phyloP scores from a whole-genome alignment of 2,329 filamentous ascomycete species.

The Cytospora chrysosperma region DNA sequence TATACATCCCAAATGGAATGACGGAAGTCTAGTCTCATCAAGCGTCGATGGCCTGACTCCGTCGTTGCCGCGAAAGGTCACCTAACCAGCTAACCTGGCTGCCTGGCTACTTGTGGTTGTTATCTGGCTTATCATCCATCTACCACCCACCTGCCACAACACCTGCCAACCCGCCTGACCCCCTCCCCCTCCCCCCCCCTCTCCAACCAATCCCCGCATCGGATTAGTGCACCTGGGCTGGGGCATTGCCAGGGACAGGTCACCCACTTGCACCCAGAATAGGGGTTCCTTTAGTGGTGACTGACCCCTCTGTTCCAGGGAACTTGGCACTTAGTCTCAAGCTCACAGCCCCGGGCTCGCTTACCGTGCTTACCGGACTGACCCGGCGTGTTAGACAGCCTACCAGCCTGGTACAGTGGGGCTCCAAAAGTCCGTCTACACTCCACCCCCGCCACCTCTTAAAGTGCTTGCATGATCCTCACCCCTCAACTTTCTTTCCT shows the following conservation, averaged over 20 bases:
- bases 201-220: constrained; percentile 10
- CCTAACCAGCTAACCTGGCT: background rate
- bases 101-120: constrained; percentile 19
- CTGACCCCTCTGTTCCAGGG: constrained; percentile 11
- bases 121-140: constrained; percentile 15
- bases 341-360: background rate
- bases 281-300: background rate
- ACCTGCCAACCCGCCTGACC: background rate
- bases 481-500: too few species aligned
- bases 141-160: background rate
- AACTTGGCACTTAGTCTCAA: constrained; percentile 6
- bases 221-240: background rate
- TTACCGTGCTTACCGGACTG: background rate
- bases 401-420: too few species aligned
- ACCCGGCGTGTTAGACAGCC: constrained; percentile 8
- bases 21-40: background rate
- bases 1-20: background rate
- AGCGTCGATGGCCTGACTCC: constrained; percentile 11
- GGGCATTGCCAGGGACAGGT: background rate
- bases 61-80: background rate
- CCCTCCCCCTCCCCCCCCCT: too few species aligned
- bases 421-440: too few species aligned
- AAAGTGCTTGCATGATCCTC: too few species aligned
- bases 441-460: too few species aligned
- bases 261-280: constrained; percentile 3